Evolutionary conservation across 2,329 filamentous ascomycete genomes (phyloP).

Genomic region (Diaporthe batatas): DNA sequence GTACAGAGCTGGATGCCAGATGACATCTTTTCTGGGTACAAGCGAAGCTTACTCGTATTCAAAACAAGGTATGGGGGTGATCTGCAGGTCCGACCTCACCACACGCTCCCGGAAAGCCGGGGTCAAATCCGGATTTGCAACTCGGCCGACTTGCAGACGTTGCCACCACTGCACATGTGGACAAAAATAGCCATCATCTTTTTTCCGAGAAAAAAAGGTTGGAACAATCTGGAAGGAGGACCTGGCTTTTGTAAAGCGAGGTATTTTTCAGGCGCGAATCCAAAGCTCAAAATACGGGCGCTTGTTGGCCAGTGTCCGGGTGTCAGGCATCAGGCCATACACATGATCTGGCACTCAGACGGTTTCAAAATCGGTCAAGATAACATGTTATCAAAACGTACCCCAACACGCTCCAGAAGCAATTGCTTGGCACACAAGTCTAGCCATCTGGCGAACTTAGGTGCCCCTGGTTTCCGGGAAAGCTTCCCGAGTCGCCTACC

Average conservation of each 20-base stretch:
- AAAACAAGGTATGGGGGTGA: constrained; percentile 37
- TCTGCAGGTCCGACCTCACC: constrained; percentile 33
- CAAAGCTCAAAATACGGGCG: background rate
- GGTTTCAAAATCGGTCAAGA: constrained; percentile 37
- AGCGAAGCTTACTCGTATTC: constrained; percentile 37
- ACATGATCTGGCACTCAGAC: constrained; percentile 33
- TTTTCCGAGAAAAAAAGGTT: background rate
- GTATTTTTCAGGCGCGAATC: background rate
- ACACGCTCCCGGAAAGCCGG: constrained; percentile 33
- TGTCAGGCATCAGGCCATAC: constrained; percentile 37
- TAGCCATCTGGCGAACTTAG: too few relatives aligned
- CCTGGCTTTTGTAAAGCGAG: background rate
- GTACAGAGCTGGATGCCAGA: constrained; percentile 6
- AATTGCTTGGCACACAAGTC: constrained; percentile 1
- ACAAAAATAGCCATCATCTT: constrained; percentile 19
- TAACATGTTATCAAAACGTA: constrained; percentile 31
- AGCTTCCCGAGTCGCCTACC: constrained; percentile 12
- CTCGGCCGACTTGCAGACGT: constrained; percentile 24
- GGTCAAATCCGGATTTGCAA: constrained; percentile 38
- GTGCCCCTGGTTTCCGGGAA: background rate
- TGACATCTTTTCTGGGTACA: constrained; percentile 32
- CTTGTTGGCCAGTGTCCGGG: constrained; percentile 24
- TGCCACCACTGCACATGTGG: constrained; percentile 22
- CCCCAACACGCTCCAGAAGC: constrained; percentile 12
- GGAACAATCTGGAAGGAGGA: background rate